Percentiles rank a stretch among this genome's conserved stretches.
phyloP scores from a whole-genome alignment of 176 grass and related monocot genomes.

The Triticum aestivum region IWGSC_CS_RefSeq_v2.1 NC_057795.1:647838241-647838740 shows the following conservation, averaged over 20 bases:
- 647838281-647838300: slow-evolving; percentile 63
- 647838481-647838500: too few species aligned
- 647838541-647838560: slow-evolving; percentile 56
- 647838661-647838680: too few species aligned
- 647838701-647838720: too few species aligned
- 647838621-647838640: too few species aligned
- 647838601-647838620: too few species aligned
- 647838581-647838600: not conserved
- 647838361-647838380: slow-evolving; percentile 16
- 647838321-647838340: slow-evolving; percentile 17
- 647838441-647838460: too few species aligned
- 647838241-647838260: slow-evolving; percentile 58
- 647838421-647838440: slow-evolving; percentile 47
- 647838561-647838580: not conserved
- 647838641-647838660: too few species aligned
- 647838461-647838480: too few species aligned
- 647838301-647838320: slow-evolving; percentile 56
- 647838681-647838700: too few species aligned
- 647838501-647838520: not conserved
- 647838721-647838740: too few species aligned
- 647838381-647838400: slow-evolving; percentile 37
- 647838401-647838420: slow-evolving; percentile 45
- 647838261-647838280: slow-evolving; percentile 40
- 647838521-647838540: slow-evolving; percentile 52
- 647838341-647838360: slow-evolving; percentile 1